Conservation (phyloP, 768 basidiomycete species). For the Suillus fuscotomentosus region DNA sequence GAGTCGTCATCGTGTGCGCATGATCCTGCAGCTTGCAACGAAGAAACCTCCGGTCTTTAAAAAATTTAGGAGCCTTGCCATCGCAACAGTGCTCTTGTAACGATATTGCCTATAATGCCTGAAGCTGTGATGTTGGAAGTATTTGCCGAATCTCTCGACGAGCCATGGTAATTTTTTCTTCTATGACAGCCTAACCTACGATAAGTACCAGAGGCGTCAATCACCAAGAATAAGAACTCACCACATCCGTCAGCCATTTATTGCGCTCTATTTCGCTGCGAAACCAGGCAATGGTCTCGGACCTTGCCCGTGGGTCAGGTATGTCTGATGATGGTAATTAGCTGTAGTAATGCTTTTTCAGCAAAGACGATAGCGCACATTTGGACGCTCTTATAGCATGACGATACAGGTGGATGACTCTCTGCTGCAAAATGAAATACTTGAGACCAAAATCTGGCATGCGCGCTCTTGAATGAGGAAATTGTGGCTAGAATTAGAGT, state of each 20-base stretch:
- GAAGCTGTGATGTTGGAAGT: constrained; percentile 37
- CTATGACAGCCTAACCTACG: constrained; percentile 48
- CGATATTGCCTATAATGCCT: background rate
- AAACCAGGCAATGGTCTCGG: constrained; percentile 72
- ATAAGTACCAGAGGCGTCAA: constrained; percentile 12
- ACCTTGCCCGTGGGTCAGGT: constrained; percentile 55
- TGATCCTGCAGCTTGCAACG: background rate
- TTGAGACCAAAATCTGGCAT: constrained; percentile 47
- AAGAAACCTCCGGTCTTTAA: background rate
- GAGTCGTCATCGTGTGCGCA: background rate
- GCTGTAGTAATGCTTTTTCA: background rate
- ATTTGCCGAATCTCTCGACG: constrained; percentile 62
- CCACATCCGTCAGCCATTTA: constrained; percentile 54
- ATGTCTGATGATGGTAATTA: constrained; percentile 43
- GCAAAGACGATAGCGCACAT: constrained; percentile 37
- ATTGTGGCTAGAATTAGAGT: constrained; percentile 10
- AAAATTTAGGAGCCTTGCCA: background rate
- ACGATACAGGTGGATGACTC: constrained; percentile 63
- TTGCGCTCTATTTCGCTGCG: constrained; percentile 70
- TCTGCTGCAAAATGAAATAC: constrained; percentile 71
- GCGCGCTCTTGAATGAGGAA: constrained; percentile 1
- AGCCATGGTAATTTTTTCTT: constrained; percentile 54
- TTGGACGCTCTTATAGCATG: constrained; percentile 65
- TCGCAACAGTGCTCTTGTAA: background rate
- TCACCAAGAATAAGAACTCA: constrained; percentile 25